Base-by-base conservation (phyloP, 495 filamentous ascomycete genomes). In the Aspergillus cavernicola region DNA sequence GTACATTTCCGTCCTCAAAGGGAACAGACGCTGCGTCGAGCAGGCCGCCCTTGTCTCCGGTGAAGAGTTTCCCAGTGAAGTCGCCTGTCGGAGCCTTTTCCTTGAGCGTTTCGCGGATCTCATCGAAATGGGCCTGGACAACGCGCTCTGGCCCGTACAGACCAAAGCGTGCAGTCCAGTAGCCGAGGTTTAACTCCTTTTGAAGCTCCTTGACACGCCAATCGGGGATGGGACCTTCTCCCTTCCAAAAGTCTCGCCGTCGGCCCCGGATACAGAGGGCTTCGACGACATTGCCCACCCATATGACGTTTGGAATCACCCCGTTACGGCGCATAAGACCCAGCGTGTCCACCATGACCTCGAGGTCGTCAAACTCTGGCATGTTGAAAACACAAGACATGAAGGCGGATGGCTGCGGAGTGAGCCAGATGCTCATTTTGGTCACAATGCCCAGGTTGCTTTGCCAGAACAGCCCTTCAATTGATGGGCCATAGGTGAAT, bases 401-500 rank as follows among this genome's bases (percentile, higher is more conserved):
- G 28, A 32, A 47, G 2, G 13, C 43, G 0, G 69, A 69, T 16
- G 68, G 66, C 13, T 77, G 75, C 3, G 78, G 79, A 79, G 82
- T 80, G 16, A 79, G 56, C 70, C 74, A 75, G 43, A 85, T 68
- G 8, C 80, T 80, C 73, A 85, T 79, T 63, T 84, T 82, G 1
- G 70, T 75, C 2, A 84, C 78, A 41, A 85, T 83, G 18, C 80
- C 82, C 39, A 79, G 71, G 57, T 77, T 81, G 56, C 65, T 72
- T 58, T 85, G 82, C 0, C 72, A 69, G 63, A 85, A 85, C 46
- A 84, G 72, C 23, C 80, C 80, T 57, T 85, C 80, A 23, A 69
- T 67, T 31, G 73, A 70, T 3, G 81, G 81, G 2, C 81, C 81
- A 56, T 79, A 84, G 4, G 75, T 78, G 42, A 79, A 74, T 4